Percentiles rank a stretch among this genome's conserved stretches.
Evolutionary conservation across 768 basidiomycete genomes (phyloP).

Genomic region (Candolleomyces eurysporus): DNA sequence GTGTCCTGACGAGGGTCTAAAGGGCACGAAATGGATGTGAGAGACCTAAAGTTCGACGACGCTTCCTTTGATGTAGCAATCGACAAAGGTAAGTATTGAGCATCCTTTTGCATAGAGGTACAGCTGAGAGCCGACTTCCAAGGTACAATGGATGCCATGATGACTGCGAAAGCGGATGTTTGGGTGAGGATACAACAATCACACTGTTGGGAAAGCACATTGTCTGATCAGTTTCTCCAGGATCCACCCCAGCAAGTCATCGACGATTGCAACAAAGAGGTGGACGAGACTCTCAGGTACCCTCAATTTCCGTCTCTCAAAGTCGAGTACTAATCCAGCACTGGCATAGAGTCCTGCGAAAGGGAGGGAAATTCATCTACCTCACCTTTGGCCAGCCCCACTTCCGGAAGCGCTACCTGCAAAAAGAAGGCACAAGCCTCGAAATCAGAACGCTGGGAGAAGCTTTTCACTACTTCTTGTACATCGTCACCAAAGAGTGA

Average conservation of each 20-base stretch:
- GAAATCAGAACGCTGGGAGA: conserved; percentile 74
- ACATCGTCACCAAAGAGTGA: conserved; percentile 51
- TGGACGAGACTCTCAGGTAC: conserved; percentile 72
- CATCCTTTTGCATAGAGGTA: too few species aligned
- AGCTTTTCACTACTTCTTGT: conserved; percentile 81
- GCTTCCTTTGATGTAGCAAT: conserved; percentile 75
- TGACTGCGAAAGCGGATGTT: conserved; percentile 78
- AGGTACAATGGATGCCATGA: conserved; percentile 84
- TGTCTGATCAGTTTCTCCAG: conserved; percentile 30
- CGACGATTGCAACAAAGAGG: conserved; percentile 70
- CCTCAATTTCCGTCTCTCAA: conserved; percentile 3
- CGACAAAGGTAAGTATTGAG: conserved; percentile 59
- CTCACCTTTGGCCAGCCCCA: conserved; percentile 90
- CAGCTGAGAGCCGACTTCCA: too few species aligned
- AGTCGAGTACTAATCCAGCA: neutral
- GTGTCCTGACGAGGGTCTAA: neutral
- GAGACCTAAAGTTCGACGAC: conserved; percentile 58
- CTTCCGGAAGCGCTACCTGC: conserved; percentile 72
- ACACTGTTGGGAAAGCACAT: neutral
- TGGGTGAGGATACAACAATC: conserved; percentile 52
- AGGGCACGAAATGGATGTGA: conserved; percentile 89
- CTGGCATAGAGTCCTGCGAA: conserved; percentile 56
- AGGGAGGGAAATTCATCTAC: conserved; percentile 66
- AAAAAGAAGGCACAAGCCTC: conserved; percentile 51
- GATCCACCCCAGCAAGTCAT: conserved; percentile 73